Evolutionary conservation across 768 basidiomycete genomes (phyloP), one percentile per base, ranked within the genome.

Genomic region (Tricholoma furcatifolium): DNA sequence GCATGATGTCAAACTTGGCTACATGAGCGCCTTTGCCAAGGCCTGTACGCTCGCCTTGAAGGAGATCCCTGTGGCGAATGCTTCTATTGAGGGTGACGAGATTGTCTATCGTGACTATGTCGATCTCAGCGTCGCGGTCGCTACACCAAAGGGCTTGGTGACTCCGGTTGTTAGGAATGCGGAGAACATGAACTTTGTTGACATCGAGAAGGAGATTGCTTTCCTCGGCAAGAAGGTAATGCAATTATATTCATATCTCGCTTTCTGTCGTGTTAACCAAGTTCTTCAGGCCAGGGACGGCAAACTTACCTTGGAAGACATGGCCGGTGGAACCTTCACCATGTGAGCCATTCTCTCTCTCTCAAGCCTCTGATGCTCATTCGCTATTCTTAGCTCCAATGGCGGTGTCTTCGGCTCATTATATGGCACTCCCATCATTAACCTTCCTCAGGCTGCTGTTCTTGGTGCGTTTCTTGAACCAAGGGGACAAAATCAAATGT

Each of bases 391-490:
- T 57, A 96, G 93, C 70, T 98, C 97, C 36, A 99, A 99, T 66
- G 97, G 96, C 41, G 96, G 96, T 62, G 96, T 99, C 67, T 99
- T 99, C 65, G 96, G 96, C 40, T 96, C 93, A 44, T 75, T 99
- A 44, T 97, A 88, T 64, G 96, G 96, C 36, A 99, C 96, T n/a
- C 96, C 96, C 34, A 99, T 99, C 66, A 96, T 98, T 74, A 98
- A 98, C 78, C 76, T 95, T 41, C 96, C 95, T 4, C 96, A 98
- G 68, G 74, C 93, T 20, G 96, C 94, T 47, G 93, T 98, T 6
- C 83, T 99, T 50, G 95, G 90, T 79, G 61, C 56, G 78, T 70
- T 14, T 39, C 31, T 39, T 45, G 42, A 27, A 21, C 21, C 42
- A 30, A 44, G 24, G 15, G n/a, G n/a, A 10, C 15, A 7, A 10